Evolutionary conservation across 495 filamentous ascomycete species (phyloP), one percentile per base, ranked within the genome.

Genomic region (Pyronema omphalodes): DNA sequence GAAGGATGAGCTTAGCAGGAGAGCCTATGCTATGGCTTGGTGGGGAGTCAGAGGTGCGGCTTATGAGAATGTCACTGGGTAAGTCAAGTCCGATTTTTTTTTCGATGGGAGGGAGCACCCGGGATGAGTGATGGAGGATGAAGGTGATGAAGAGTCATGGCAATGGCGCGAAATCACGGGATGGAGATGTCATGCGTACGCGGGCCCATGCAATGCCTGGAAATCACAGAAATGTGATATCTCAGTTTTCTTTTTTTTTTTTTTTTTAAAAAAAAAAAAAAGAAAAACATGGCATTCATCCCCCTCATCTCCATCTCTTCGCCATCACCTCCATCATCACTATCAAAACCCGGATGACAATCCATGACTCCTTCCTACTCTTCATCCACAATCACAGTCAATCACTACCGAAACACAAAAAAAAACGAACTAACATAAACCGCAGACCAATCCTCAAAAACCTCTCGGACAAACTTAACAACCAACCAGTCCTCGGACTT

Each of bases 11-110:
- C 73, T 89, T 74, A 75, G 69, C 60, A 83, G 84, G 64, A 73
- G 91, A 44, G 86, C 83, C 39, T 94, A 86, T 86, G 80, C 78
- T 0, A 79, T 94, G 74, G 79, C 80, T 14, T 95, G 93, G 91
- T 98, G 91, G 91, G 69, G 75, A 14, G 84, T 96, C 84, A 76
- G 89, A 33, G 91, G 91, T 3, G 89, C 89, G 7, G 94, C 95
- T 60, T 98, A 95, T 69, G 84, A 95, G 67, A 85, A 89, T 62
- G 72, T 94, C 50, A 94, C 87, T 35, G 88, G 86, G 80, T 82
- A 72, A 62, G 61, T 44, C 37, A 19, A 49, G 37, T 52, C 19
- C 18, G 6, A 15, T 23, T 23, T 47, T 19, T 47, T 39, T 2
- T 23, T 11, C 7, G 39, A 17, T 41, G 39, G 11, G 39, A 41